Evolutionary conservation across 495 filamentous ascomycete species (phyloP).

Genomic region (Penicillium lividum): DNA sequence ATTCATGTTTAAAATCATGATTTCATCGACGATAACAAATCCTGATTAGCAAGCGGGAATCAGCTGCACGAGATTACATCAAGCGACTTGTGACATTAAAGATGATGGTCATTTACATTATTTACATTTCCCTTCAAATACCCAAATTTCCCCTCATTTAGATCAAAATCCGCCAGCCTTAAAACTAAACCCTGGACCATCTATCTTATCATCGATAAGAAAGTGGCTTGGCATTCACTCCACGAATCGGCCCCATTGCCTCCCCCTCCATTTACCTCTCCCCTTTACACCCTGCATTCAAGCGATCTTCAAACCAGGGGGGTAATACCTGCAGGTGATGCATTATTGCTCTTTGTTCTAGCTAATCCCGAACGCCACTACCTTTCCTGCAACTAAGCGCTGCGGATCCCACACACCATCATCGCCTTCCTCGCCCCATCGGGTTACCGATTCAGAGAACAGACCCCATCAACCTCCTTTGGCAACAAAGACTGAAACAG

Average conservation of each 20-base stretch:
- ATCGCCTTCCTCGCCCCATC: conserved; percentile 6
- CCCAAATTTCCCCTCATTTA: not conserved
- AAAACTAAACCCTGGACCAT: conserved; percentile 10
- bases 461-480: not conserved
- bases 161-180: not conserved
- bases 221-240: conserved; percentile 24
- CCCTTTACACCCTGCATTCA: conserved; percentile 20
- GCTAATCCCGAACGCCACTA: not conserved
- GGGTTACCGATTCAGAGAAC: not conserved
- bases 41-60: not conserved
- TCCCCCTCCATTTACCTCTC: conserved; percentile 28
- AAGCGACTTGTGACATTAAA: conserved; percentile 6
- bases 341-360: not conserved
- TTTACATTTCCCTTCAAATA: not conserved
- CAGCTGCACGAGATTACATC: conserved; percentile 21
- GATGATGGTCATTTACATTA: not conserved
- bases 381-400: conserved; percentile 14
- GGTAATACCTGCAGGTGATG: conserved; percentile 6
- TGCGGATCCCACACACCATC: conserved; percentile 9
- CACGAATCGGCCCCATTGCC: conserved; percentile 25
- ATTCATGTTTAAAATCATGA: not conserved
- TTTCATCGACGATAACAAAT: not conserved
- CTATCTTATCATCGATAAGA: conserved; percentile 33
- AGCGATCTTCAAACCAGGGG: conserved; percentile 9
- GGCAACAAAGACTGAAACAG: too few species aligned